Base-by-base conservation (phyloP, 116 monocot genomes). In the Trichopus zeylanicus region DNA sequence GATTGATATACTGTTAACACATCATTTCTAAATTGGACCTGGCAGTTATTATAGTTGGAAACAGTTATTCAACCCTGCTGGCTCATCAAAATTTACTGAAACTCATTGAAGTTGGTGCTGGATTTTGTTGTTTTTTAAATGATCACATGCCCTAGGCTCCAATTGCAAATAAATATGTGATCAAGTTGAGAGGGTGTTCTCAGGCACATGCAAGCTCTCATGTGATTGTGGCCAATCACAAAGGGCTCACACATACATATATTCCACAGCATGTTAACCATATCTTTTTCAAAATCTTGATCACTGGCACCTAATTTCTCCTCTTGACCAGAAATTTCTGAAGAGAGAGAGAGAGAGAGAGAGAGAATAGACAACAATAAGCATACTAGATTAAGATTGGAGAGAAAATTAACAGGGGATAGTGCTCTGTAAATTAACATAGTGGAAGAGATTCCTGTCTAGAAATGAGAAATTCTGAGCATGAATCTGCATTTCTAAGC, bases 21-120 rank as follows among this genome's bases (percentile, higher is more conserved):
- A n/a, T n/a, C n/a, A n/a, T n/a, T n/a, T n/a, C n/a, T n/a, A n/a
- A n/a, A n/a, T 42, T 42, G 13, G 42, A 42, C 42, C 42, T 59
- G 59, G 59, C 38, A 59, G 59, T 19, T 59, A 59, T 35, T 37
- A 34, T 37, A 59, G 59, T 59, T 59, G 30, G 30, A 35, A 22
- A 33, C 27, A 59, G 58, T 34, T 34, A 33, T 37, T 59, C 18
- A 35, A 35, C n/a, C 24, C 22, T n/a, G 12, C 18, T 6, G 24
- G 31, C n/a, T 42, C 8, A 29, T 56, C 56, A 31, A 18, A 29
- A 20, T 34, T 35, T 34, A 59, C 22, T 37, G 7, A 34, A n/a
- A 38, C 22, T 33, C 22, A 31, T 35, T 0, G 19, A 37, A 22
- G 1, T 24, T 34, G 21, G 30, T 35, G 23, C n/a, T n/a, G 16